phyloP scores from a whole-genome alignment of 257 asterid genomes.

The Nicotiana undulata region DNA sequence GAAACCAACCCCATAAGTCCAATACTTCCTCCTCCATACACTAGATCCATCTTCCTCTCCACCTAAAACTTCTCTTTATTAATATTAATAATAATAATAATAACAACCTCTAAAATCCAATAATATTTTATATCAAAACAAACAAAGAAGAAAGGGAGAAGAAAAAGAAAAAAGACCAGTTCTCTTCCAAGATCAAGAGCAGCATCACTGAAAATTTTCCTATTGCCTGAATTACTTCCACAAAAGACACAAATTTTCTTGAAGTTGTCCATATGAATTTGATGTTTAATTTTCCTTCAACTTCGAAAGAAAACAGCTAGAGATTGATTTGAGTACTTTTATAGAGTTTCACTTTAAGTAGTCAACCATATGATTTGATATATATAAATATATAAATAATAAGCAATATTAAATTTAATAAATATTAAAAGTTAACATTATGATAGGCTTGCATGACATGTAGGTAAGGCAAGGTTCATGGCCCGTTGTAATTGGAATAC shows the following conservation, averaged over 20 bases:
- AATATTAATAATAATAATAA: background rate
- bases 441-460: slow-evolving; percentile 5
- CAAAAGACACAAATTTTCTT: slow-evolving; percentile 61
- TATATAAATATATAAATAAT: background rate
- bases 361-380: slow-evolving; percentile 6
- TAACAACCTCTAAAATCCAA: background rate
- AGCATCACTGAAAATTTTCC: slow-evolving; percentile 53
- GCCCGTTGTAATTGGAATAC: background rate
- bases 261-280: slow-evolving; percentile 32
- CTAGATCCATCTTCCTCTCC: slow-evolving; percentile 44
- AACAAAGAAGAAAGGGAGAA: background rate
- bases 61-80: slow-evolving; percentile 23
- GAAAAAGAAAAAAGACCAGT: slow-evolving; percentile 26
- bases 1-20: slow-evolving; percentile 76
- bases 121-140: background rate
- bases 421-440: background rate
- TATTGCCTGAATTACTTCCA: slow-evolving; percentile 53
- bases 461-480: slow-evolving; percentile 3
- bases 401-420: background rate
- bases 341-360: slow-evolving; percentile 10
- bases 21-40: slow-evolving; percentile 65
- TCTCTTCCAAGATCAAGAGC: slow-evolving; percentile 59
- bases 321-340: background rate
- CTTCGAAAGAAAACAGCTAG: background rate
- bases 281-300: background rate